A percentile compares a stretch with the other conserved stretches of the same genome.
These are phyloP conservation scores for barley (Hordeum vulgare) DNA, from an alignment of 176 grass and related monocot species.

Conservation along the genomic window MorexV3_pseudomolecules_assembly NC_058520.1:582301090-582301589, in stretches of 20 bases:
- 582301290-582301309: neutral
- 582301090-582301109: neutral
- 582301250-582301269: neutral
- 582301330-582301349: conserved; percentile 13
- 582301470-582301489: too few species aligned
- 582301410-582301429: too few species aligned
- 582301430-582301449: neutral
- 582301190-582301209: neutral
- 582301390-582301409: neutral
- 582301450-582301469: neutral
- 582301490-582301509: neutral
- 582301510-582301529: neutral
- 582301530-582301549: neutral
- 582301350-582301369: neutral
- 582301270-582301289: neutral
- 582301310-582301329: neutral
- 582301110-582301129: neutral
- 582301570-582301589: conserved; percentile 9
- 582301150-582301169: neutral
- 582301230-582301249: neutral
- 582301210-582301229: neutral
- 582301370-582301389: neutral
- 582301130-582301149: neutral
- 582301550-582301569: neutral
- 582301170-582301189: neutral